Base-by-base conservation (phyloP, 139 green algal genomes). In the Diplosphaera chodatii region DNA sequence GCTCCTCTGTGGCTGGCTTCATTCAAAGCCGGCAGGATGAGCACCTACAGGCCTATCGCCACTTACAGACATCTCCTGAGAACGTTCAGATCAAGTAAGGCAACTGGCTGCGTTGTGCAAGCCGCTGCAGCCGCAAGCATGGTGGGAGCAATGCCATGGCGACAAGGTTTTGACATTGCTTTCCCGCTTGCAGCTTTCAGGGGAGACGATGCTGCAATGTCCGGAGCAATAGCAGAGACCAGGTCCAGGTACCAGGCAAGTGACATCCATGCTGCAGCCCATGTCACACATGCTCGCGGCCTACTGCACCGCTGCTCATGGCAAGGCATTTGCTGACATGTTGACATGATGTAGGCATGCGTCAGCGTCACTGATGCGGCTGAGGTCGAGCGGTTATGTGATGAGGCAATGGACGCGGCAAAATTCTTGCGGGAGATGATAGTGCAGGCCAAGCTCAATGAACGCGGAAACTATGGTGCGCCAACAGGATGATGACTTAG, bases 361-460 rank as follows among this genome's bases (percentile, higher is more conserved):
- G 59, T 59, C 10, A 1, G 28, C 8, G 74, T 78, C 32, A 55
- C 28, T 23, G 69, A 78, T 16, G 1, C 70, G 1, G 32, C 32
- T 22, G 41, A 68, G 75, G n/a, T 68, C 30, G 32, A 80, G 30
- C 40, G 69, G 66, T 32, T 80, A 27, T 41, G 70, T 4, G 40
- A 27, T 28, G 75, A 80, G 40, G 75, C 34, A 32, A 30, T 40
- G 25, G 62, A 80, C 29, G 64, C 64, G 16, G 75, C 63, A 32
- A 66, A 73, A 3, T 80, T 78, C 27, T 48, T 80, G 22, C 66
- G 64, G 10, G 29, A 55, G 5, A 63, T 31, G 30, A 74, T 80
- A n/a, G 75, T 80, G 59, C 75, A 80, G 64, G 75, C 75, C 2
- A 69, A 65, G 2, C 25, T 68, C 13, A 78, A 73, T 29, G 75